Base-by-base conservation (phyloP, 768 basidiomycete genomes). In the Royoungia palumana region DNA sequence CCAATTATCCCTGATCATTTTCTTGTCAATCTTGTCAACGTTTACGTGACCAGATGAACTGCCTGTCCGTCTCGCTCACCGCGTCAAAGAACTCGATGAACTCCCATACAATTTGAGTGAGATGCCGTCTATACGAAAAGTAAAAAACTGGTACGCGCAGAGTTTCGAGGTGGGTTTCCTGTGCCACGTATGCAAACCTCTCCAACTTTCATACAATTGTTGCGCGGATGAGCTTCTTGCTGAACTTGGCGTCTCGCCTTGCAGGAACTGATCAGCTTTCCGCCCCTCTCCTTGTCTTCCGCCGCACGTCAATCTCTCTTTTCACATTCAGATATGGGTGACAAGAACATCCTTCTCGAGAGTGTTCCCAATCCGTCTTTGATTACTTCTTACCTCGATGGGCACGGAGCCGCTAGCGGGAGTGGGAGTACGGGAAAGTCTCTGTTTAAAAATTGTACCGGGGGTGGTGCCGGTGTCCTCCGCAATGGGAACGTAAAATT, bases 121-220 rank as follows among this genome's bases (percentile, higher is more conserved):
- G 39, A 96, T 96, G 95, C 83, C 87, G 0, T 89, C 87, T 34
- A 97, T 99, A 55, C 81, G 83, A 49, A 94, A 89, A 64, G 90
- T 99, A 51, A 94, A 94, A 73, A 87, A 95, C 61, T 99, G 96
- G 96, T 99, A 99, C 68, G 95, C 95, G 1, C 92, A 98, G 73
- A 92, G 89, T 14, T 98, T 99, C 67, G 90, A 98, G 80, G 95
- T 94, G 45, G 44, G 83, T 55, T 27, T 13, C 25, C 4, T 10
- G 1, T 32, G 41, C 25, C 28, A 16, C 19, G 14, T 32, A 17
- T 22, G 11, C 16, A 37, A 25, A 42, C 20, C 25, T 17, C 14
- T 17, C 8, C 28, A 17, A 28, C 13, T 39, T 16, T 7, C 40
- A 20, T 46, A 12, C 19, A 6, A 35, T 44, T 27, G 25, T 25